Conservation (phyloP, 1,284 basidiomycete species). For the Puccinia hordei region DNA sequence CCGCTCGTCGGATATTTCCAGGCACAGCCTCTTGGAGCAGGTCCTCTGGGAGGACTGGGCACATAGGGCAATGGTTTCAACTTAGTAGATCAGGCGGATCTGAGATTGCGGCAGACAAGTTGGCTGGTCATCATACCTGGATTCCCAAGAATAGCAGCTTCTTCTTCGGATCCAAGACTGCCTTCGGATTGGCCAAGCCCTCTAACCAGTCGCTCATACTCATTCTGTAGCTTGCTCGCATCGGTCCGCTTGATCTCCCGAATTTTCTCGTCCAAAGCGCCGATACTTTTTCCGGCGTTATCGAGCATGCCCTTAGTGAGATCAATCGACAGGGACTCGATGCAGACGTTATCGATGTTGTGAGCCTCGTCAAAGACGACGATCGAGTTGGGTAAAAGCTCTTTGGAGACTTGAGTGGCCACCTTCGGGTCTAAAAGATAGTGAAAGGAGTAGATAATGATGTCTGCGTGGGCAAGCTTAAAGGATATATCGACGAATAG, state of each 20-base stretch:
- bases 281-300: conserved; percentile 85
- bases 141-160: conserved; percentile 74
- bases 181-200: conserved; percentile 73
- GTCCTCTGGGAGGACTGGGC: conserved; percentile 84
- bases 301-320: conserved; percentile 98
- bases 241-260: conserved; percentile 95
- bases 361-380: conserved; percentile 99
- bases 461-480: conserved; percentile 90
- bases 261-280: conserved; percentile 84
- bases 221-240: conserved; percentile 89
- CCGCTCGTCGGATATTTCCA: conserved; percentile 96
- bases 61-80: conserved; percentile 26
- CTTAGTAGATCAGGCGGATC: not conserved
- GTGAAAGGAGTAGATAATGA: conserved; percentile 99
- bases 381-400: conserved; percentile 95
- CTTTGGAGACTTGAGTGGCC: conserved; percentile 96
- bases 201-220: conserved; percentile 94
- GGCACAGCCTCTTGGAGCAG: conserved; percentile 92
- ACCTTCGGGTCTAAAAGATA: conserved; percentile 99
- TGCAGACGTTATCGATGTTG: conserved; percentile 99
- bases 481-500: not conserved
- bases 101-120: not conserved
- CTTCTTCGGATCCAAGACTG: conserved; percentile 62
- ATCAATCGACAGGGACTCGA: conserved; percentile 97
- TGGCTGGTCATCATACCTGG: conserved; percentile 64